Conservation (phyloP, 441 rosid species). For the Gossypium schwendimanii region DNA sequence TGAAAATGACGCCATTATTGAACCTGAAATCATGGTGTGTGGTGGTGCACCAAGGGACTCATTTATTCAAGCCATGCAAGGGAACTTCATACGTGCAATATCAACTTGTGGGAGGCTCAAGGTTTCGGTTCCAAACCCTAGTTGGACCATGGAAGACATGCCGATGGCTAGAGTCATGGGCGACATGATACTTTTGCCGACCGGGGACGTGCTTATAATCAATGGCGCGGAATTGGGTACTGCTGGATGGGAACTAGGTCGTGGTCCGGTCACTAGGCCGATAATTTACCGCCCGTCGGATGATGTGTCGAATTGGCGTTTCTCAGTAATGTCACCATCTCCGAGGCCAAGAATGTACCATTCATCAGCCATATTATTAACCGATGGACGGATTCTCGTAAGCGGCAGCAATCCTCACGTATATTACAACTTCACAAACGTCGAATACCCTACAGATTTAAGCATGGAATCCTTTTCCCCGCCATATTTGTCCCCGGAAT, state of each 20-base stretch:
- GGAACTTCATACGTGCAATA: constrained; percentile 38
- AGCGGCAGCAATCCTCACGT: constrained; percentile 78
- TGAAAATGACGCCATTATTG: constrained; percentile 26
- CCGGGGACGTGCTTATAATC: constrained; percentile 53
- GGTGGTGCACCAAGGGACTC: constrained; percentile 72
- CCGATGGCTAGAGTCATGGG: constrained; percentile 74
- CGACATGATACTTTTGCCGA: constrained; percentile 69
- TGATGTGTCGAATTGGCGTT: constrained; percentile 20
- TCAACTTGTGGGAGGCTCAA: constrained; percentile 65
- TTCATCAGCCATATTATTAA: constrained; percentile 52
- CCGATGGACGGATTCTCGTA: constrained; percentile 58
- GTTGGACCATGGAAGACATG: constrained; percentile 72
- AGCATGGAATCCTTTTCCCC: constrained; percentile 72
- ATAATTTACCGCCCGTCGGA: constrained; percentile 39
- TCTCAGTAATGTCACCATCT: constrained; percentile 44
- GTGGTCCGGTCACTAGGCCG: constrained; percentile 44
- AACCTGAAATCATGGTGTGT: constrained; percentile 69
- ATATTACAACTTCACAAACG: constrained; percentile 50
- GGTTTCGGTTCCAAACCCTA: constrained; percentile 40
- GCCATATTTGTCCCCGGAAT: constrained; percentile 43
- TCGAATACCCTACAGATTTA: constrained; percentile 61
- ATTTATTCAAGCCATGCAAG: constrained; percentile 14
- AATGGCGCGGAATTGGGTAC: constrained; percentile 66
- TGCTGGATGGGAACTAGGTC: constrained; percentile 69
- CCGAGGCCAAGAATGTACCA: constrained; percentile 65